phyloP scores from a whole-genome alignment of 768 basidiomycete species.

The Serendipita sp. region DNA sequence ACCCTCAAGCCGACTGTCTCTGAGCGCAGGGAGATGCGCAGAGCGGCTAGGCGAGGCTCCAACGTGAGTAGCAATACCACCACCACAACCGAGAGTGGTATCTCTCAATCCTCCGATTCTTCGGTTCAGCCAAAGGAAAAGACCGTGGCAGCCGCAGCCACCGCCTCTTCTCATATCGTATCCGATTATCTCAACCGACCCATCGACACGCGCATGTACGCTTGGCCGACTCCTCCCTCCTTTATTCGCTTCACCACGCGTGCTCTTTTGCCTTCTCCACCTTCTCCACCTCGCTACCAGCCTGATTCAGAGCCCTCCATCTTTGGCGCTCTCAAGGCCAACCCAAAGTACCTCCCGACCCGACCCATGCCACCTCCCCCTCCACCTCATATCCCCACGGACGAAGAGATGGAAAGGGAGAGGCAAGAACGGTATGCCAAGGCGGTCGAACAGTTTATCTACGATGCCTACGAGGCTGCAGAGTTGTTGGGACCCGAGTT shows the following conservation, averaged over 20 bases:
- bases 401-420: neutral
- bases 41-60: neutral
- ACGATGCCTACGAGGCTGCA: neutral
- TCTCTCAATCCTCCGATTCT: neutral
- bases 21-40: neutral
- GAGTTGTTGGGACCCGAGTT: neutral
- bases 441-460: neutral
- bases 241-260: conserved; percentile 1
- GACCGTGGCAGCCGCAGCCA: neutral
- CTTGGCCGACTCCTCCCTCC: neutral
- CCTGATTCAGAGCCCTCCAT: neutral
- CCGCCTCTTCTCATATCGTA: neutral
- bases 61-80: neutral
- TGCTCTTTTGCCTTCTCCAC: neutral
- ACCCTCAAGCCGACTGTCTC: neutral
- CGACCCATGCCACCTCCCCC: neutral
- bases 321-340: neutral
- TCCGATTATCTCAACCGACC: neutral
- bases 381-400: neutral
- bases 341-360: neutral
- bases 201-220: neutral
- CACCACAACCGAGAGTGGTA: neutral
- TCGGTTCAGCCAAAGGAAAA: neutral
- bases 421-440: neutral
- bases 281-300: neutral